These are phyloP conservation scores for Ophiostoma tasmaniense DNA, from an alignment of 2,329 filamentous ascomycete species.

Conservation along the genomic window DNA sequence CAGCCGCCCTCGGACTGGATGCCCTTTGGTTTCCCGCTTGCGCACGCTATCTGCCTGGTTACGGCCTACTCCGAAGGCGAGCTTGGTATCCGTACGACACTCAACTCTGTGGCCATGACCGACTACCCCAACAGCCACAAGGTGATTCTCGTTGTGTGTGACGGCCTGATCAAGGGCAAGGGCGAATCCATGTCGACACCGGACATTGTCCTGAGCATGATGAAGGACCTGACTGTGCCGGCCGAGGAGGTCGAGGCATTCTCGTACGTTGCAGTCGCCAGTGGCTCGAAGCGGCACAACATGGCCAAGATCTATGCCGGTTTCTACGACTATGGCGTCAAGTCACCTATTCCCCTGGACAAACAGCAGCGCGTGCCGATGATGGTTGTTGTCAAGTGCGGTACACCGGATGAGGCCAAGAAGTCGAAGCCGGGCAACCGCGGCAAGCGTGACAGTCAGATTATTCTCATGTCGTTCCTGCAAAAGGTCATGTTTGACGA, in stretches of 20 bases:
- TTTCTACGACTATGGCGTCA: conserved; percentile 90
- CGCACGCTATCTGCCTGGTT: conserved; percentile 87
- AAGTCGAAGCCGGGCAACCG: conserved; percentile 90
- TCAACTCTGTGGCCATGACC: conserved; percentile 93
- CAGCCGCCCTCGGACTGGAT: conserved; percentile 96
- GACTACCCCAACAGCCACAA: conserved; percentile 99
- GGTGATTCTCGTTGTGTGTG: conserved; percentile 89
- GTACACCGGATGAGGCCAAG: conserved; percentile 74
- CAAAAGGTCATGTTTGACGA: conserved; percentile 99
- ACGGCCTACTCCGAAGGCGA: conserved; percentile 96
- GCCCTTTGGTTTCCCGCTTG: conserved; percentile 90
- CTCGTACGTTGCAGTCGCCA: conserved; percentile 94
- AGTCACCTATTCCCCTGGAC: conserved; percentile 68
- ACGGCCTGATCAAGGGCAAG: conserved; percentile 94
- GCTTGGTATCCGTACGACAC: conserved; percentile 82
- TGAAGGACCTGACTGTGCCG: conserved; percentile 77
- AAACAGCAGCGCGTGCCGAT: conserved; percentile 97
- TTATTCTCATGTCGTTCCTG: conserved; percentile 97
- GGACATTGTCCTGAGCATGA: conserved; percentile 84
- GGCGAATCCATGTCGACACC: conserved; percentile 82
- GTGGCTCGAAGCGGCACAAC: conserved; percentile 94
- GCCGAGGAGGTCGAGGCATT: conserved; percentile 79
- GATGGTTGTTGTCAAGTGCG: conserved; percentile 93
- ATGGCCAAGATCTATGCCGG: conserved; percentile 98
- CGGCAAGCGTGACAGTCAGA: conserved; percentile 97